These are phyloP conservation scores for Teratosphaeria destructans DNA, from an alignment of 2,329 filamentous ascomycete genomes.

Conservation along the genomic window DNA sequence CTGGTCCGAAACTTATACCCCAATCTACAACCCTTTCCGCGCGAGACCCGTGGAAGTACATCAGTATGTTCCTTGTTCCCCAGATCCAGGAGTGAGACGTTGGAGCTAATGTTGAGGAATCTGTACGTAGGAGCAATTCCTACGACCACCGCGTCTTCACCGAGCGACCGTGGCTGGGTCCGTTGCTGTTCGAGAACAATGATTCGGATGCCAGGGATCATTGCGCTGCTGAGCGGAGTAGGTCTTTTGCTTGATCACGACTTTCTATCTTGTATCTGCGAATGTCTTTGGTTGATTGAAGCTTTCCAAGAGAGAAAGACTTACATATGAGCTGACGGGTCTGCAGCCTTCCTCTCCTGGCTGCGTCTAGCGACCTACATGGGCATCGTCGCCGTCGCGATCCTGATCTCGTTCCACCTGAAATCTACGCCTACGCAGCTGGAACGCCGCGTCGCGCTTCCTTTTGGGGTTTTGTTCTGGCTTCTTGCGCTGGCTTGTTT, in stretches of 20 bases:
- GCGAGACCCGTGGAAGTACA: constrained; percentile 40
- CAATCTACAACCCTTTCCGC: constrained; percentile 42
- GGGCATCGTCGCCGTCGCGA: constrained; percentile 78
- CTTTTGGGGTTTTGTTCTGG: constrained; percentile 86
- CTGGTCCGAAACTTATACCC: constrained; percentile 34
- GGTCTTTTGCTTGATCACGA: constrained; percentile 1
- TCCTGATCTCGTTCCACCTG: constrained; percentile 87
- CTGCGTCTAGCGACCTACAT: constrained; percentile 83
- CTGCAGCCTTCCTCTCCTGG: constrained; percentile 69
- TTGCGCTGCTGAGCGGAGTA: constrained; percentile 66
- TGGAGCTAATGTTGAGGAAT: neutral
- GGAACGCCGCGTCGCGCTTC: constrained; percentile 68
- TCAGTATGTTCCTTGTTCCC: constrained; percentile 28
- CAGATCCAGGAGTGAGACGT: neutral
- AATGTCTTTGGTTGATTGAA: no score
- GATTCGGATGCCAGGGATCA: constrained; percentile 67
- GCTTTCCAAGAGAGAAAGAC: no score
- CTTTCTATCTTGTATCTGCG: no score
- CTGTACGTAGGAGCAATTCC: constrained; percentile 27
- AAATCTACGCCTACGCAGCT: constrained; percentile 58
- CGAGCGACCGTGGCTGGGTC: constrained; percentile 53
- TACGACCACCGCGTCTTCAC: constrained; percentile 42
- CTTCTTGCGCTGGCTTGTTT: constrained; percentile 67
- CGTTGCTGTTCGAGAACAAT: constrained; percentile 64
- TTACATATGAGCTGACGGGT: neutral